Conservation (phyloP, 129 eudicot species). For the Ambrosia artemisiifolia region DNA sequence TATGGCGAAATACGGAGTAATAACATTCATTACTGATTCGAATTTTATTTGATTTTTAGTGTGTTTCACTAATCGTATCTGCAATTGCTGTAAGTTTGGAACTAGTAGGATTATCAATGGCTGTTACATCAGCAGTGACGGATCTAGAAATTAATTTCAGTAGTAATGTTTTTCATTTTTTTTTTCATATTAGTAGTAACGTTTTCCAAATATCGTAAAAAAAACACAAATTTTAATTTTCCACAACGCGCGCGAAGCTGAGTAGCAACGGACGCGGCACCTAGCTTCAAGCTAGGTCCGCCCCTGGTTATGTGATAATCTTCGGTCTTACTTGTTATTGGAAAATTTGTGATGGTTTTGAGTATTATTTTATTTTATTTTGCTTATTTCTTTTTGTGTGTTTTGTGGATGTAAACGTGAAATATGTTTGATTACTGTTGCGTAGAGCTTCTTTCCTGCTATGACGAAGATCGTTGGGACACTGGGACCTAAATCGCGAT, state of each 20-base stretch:
- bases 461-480: slow-evolving; percentile 87
- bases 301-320: background rate
- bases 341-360: background rate
- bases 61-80: background rate
- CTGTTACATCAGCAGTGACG: background rate
- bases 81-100: background rate
- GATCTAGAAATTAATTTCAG: too few relatives aligned
- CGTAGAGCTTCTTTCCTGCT: slow-evolving; percentile 72
- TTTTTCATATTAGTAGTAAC: too few relatives aligned
- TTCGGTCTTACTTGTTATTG: background rate
- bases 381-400: background rate
- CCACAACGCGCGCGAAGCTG: too few relatives aligned
- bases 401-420: slow-evolving; percentile 1
- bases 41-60: background rate
- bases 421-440: slow-evolving; percentile 7
- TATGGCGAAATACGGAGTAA: background rate
- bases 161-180: too few relatives aligned
- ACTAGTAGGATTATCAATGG: background rate
- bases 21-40: background rate
- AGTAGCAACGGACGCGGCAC: too few relatives aligned
- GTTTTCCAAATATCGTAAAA: too few relatives aligned
- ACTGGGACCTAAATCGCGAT: slow-evolving; percentile 67
- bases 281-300: too few relatives aligned
- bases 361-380: background rate
- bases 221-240: too few relatives aligned